Evolutionary conservation across 768 basidiomycete genomes (phyloP), one percentile per base, ranked within the genome.

Genomic region (Russula sp.): DNA sequence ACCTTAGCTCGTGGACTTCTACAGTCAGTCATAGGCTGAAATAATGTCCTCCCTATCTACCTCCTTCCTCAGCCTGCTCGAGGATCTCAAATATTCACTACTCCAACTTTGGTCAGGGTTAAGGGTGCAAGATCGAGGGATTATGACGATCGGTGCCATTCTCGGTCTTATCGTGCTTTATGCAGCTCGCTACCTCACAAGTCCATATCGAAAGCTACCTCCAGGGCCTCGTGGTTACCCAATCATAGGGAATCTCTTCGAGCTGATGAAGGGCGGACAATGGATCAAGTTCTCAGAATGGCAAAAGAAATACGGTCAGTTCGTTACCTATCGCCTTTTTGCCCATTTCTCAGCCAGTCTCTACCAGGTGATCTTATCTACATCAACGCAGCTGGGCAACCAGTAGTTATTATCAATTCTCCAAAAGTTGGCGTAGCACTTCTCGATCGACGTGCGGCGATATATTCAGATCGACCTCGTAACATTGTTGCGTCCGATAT

Each of bases 201-300:
- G 51, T 20, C 51, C 51, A 52, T 52, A 32, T 52, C 30, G 51
- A 8, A 52, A 20, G 51, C 30, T 52, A 18, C 51, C 51, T 30
- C 51, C 51, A 10, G 51, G 51, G 0, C 51, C 51, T 32, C 30
- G 51, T 32, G 51, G 51, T 52, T 52, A 52, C 28, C 51, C 51
- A 16, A 52, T 52, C 28, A n/a, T 52, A 32, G 51, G 51, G 10
- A 52, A 52, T 30, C 28, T 52, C 30, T 9, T 30, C 20, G 51
- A 52, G 26, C 5, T 52, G 30, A 32, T 52, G 51, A 32, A 14
- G 8, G 18, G 28, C 20, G 28, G 14, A 28, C 51, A 32, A 52
- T 52, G 51, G 51, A 28, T 52, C 18, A 52, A 52, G 18, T 52
- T n/a, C 9, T 6, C 51, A 32, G 30, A 52, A 28, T 52, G 50